Evolutionary conservation across 768 basidiomycete species (phyloP).

Genomic region (Amanita rimosa): DNA sequence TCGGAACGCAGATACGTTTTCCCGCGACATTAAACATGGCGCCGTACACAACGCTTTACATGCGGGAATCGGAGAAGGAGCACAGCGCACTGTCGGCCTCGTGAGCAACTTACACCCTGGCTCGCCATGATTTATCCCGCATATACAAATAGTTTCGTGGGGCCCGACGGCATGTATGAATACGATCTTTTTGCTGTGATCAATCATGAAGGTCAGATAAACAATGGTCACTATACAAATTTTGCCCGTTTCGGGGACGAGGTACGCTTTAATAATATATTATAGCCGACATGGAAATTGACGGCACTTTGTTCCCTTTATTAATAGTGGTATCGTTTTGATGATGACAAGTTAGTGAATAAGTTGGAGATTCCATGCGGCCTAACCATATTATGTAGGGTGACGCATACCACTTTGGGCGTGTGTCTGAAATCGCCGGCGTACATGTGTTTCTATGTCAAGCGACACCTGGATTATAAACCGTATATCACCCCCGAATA

Average conservation of each 20-base stretch:
- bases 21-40: constrained; percentile 83
- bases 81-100: constrained; percentile 14
- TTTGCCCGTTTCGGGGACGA: constrained; percentile 80
- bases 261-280: constrained; percentile 29
- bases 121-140: not conserved
- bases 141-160: constrained; percentile 25
- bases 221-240: constrained; percentile 92
- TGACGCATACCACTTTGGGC: constrained; percentile 57
- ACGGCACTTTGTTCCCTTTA: not conserved
- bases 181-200: constrained; percentile 92
- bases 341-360: constrained; percentile 75
- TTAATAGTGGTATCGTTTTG: constrained; percentile 81
- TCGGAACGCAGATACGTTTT: constrained; percentile 74
- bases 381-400: constrained; percentile 26
- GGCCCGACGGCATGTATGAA: constrained; percentile 64
- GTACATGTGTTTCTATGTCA: constrained; percentile 96
- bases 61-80: constrained; percentile 41
- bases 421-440: constrained; percentile 63
- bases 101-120: constrained; percentile 15
- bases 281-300: not conserved
- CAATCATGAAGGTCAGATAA: constrained; percentile 88
- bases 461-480: constrained; percentile 79
- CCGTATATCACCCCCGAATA: constrained; percentile 60
- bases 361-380: not conserved
- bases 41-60: constrained; percentile 62